Conservation (phyloP, 1,139 yeast genomes). For the Suhomyces wounanorum region DNA sequence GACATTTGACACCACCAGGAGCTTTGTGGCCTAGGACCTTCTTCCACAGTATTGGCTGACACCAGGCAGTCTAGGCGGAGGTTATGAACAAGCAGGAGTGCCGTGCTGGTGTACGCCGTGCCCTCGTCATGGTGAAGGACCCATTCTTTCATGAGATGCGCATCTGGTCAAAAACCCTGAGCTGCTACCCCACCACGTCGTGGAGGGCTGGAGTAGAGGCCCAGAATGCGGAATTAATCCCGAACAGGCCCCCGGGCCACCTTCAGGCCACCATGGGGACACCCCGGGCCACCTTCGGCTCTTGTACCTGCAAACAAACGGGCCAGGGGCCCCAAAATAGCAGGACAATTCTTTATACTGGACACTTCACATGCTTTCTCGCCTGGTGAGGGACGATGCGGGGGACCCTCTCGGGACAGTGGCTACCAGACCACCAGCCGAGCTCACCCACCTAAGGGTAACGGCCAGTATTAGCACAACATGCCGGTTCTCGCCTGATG, state of each 20-base stretch:
- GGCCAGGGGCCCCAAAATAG: no score
- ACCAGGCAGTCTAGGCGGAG: not conserved
- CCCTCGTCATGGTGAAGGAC: not conserved
- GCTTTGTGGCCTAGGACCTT: not conserved
- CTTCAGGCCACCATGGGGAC: no score
- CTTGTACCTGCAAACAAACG: not conserved
- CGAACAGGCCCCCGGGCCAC: not conserved
- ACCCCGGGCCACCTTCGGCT: no score
- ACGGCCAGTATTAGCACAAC: not conserved
- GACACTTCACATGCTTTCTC: not conserved
- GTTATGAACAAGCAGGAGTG: not conserved
- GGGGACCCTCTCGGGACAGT: not conserved
- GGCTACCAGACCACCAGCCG: not conserved
- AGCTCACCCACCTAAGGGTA: not conserved
- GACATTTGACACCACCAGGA: not conserved
- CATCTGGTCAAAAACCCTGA: not conserved
- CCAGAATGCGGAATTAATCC: not conserved
- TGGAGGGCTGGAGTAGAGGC: not conserved
- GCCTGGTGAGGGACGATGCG: not conserved
- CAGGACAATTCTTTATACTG: no score
- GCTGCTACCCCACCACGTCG: not conserved
- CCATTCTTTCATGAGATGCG: not conserved
- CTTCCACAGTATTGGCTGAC: constrained; percentile 1
- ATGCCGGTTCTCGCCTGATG: not conserved
- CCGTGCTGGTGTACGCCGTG: constrained; percentile 1